Percentiles rank a stretch among this genome's conserved stretches.
phyloP scores from a whole-genome alignment of 306 rosid genomes.

The Luffa aegyptiaca region DNA sequence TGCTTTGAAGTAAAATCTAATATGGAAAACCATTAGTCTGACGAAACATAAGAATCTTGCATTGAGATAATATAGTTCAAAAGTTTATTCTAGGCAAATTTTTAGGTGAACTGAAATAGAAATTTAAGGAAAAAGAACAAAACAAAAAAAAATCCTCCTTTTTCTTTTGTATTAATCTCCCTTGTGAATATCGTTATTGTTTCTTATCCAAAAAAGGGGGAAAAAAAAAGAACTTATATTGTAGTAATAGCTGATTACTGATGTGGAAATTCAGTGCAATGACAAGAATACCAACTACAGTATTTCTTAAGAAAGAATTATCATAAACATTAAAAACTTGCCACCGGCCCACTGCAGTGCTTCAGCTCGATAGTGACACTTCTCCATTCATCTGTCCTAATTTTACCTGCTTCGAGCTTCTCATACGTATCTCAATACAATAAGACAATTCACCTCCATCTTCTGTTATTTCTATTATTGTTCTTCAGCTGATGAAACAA shows the following conservation, averaged over 20 bases:
- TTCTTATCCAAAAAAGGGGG: background rate
- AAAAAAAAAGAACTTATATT: background rate
- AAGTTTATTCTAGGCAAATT: background rate
- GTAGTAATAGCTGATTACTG: background rate
- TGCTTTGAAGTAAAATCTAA: background rate
- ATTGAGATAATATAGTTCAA: background rate
- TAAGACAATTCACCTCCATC: background rate
- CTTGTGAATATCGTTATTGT: background rate
- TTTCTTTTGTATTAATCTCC: no score
- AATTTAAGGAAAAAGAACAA: background rate
- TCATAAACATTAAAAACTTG: background rate
- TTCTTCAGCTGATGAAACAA: conserved; percentile 84
- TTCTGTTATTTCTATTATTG: conserved; percentile 5
- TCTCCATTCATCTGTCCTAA: background rate
- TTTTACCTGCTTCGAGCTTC: background rate
- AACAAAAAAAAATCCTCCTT: background rate
- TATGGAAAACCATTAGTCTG: background rate
- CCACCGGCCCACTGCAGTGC: background rate
- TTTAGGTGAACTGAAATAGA: background rate
- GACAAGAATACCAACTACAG: background rate
- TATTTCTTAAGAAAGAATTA: background rate
- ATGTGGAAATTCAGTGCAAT: background rate
- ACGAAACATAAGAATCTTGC: no score
- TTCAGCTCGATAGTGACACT: background rate
- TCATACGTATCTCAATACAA: background rate